These are phyloP conservation scores for Fusarium beomiforme DNA, from an alignment of 2,329 filamentous ascomycete species.

Conservation along the genomic window DNA sequence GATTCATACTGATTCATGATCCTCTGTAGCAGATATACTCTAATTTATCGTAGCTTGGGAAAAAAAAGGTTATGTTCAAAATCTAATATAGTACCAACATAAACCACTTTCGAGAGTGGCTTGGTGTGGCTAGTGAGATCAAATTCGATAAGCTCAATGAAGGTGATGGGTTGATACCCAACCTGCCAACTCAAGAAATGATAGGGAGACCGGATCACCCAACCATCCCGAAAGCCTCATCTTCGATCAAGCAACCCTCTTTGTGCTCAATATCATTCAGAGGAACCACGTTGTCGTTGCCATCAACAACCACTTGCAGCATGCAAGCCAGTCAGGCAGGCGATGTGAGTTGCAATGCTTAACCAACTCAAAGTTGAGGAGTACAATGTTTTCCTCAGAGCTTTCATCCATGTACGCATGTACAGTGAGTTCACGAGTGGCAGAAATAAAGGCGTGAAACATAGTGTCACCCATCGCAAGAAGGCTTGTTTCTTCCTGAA, in stretches of 20 bases:
- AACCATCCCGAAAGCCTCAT: slow-evolving; percentile 1
- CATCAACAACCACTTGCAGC: slow-evolving; percentile 11
- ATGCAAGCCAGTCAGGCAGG: slow-evolving; percentile 18
- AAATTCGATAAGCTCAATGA: background rate
- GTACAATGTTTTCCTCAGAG: background rate
- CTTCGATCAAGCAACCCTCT: slow-evolving; percentile 2
- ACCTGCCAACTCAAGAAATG: background rate
- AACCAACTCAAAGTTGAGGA: background rate
- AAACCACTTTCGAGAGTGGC: background rate
- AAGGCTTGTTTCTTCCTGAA: slow-evolving; percentile 29
- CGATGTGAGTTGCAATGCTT: slow-evolving; percentile 22
- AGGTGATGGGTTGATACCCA: background rate
- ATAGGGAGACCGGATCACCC: background rate
- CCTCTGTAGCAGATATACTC: background rate
- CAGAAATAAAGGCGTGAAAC: slow-evolving; percentile 6
- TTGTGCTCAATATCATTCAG: background rate
- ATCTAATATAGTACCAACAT: background rate
- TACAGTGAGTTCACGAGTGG: background rate
- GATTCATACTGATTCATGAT: background rate
- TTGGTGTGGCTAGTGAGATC: background rate
- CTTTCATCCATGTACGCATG: slow-evolving; percentile 28
- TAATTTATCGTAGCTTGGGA: background rate
- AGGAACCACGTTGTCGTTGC: slow-evolving; percentile 26
- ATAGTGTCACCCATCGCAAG: slow-evolving; percentile 7
- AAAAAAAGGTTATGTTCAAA: background rate